Evolutionary conservation across 2,329 filamentous ascomycete genomes (phyloP), one percentile per base, ranked within the genome.

Genomic region (Penicillium sp.): DNA sequence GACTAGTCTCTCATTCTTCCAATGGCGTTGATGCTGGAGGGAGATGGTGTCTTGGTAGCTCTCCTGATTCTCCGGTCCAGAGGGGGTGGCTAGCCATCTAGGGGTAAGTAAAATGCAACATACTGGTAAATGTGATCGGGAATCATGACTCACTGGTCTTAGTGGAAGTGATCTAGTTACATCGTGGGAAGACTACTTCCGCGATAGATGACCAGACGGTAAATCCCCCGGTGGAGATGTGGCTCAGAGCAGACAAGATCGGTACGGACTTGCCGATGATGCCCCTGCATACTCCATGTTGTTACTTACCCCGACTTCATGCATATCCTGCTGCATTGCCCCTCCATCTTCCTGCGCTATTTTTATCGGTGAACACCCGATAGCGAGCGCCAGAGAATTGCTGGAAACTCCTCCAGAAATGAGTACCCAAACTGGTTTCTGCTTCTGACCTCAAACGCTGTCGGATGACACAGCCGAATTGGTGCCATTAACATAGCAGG

Each of bases 181-280:
- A 45, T 26, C 22, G 10, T 14, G 42, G 14, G 26, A n/a, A 28
- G 26, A n/a, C 26, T 28, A 3, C 14, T 13, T 28, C 14, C 45
- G 7, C 1, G 16, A 14, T 14, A n/a, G 26, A 30, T 14, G n/a
- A 16, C 25, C 26, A n/a, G 22, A 22, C 16, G 14, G 45, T 48
- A 28, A 7, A 11, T 51, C 28, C 14, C 16, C n/a, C 8, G n/a
- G 19, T 33, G n/a, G 30, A 35, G 30, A 22, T 49, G 53, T 49
- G 40, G 40, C 49, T 57, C 25, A 25, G 35, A 51, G 26, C 6
- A 52, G 37, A n/a, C 48, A 52, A 54, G 43, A 58, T 60, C 52
- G 55, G 58, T 60, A 58, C 48, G 57, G 52, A 52, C 52, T 55
- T 58, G 51, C 58, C 53, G 60, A 59, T 59, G 54, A 60, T 61